These are phyloP conservation scores for Phytopythium chamaehyphon DNA, from an alignment of 352 stramenopile genomes.

Conservation along the genomic window DNA sequence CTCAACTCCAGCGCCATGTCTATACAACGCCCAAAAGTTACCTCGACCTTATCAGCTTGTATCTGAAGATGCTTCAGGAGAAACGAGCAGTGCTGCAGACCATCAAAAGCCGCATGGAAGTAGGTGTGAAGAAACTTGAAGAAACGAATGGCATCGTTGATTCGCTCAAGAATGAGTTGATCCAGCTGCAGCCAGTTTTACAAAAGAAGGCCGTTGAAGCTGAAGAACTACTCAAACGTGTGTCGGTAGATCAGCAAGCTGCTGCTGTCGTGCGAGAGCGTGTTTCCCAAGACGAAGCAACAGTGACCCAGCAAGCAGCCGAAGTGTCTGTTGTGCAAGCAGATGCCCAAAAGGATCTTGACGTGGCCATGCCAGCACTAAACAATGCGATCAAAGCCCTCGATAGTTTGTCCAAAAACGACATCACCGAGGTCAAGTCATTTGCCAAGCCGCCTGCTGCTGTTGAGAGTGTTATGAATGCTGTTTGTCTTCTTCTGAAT, in stretches of 20 bases:
- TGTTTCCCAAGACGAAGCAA: conserved; percentile 89
- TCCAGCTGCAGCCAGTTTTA: conserved; percentile 90
- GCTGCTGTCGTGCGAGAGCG: conserved; percentile 84
- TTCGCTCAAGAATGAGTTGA: conserved; percentile 89
- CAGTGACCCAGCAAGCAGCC: conserved; percentile 88
- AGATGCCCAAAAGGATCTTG: conserved; percentile 91
- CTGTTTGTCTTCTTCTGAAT: conserved; percentile 91
- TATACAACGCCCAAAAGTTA: conserved; percentile 98
- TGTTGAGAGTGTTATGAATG: conserved; percentile 94
- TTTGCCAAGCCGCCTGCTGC: conserved; percentile 91
- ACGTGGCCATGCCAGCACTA: conserved; percentile 90
- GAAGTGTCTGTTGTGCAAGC: conserved; percentile 90
- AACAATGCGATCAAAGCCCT: conserved; percentile 88
- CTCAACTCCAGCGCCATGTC: conserved; percentile 87
- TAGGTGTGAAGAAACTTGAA: conserved; percentile 91
- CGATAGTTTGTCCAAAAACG: conserved; percentile 88
- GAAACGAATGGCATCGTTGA: conserved; percentile 95
- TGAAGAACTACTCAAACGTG: conserved; percentile 89
- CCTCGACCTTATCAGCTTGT: conserved; percentile 94
- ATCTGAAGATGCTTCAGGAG: conserved; percentile 90
- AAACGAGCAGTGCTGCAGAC: conserved; percentile 79
- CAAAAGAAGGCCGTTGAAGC: conserved; percentile 89
- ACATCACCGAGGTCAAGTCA: conserved; percentile 94
- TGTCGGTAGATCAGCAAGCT: conserved; percentile 92
- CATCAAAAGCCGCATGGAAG: conserved; percentile 88